These are phyloP conservation scores for Cavenderia fasciculata DNA, from an alignment of 78 protist species.

Conservation along the genomic window DNA sequence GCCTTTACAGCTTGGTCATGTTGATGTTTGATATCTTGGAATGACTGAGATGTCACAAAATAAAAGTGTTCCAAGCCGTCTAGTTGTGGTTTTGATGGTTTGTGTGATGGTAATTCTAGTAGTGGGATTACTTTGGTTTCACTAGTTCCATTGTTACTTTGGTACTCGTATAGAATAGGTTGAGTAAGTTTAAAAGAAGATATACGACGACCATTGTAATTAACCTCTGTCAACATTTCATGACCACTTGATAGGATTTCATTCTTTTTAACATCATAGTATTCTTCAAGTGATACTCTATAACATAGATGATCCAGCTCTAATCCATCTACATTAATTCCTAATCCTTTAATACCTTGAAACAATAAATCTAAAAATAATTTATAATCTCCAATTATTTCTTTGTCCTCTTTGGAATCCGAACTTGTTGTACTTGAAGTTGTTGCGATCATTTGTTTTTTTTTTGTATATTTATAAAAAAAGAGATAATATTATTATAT, in stretches of 20 bases:
- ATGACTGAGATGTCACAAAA: conserved; percentile 7
- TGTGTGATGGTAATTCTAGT: conserved; percentile 51
- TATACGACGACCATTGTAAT: conserved; percentile 35
- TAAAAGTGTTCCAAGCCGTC: conserved; percentile 60
- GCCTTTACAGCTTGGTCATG: not conserved
- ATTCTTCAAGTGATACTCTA: conserved; percentile 20
- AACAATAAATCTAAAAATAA: conserved; percentile 19
- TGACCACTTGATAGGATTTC: not conserved
- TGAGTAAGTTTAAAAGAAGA: conserved; percentile 3
- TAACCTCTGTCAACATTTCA: conserved; percentile 7
- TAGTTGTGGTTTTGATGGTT: not conserved
- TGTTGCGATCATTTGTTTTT: no score
- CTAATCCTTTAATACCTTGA: not conserved
- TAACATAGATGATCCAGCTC: conserved; percentile 57
- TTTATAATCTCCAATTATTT: conserved; percentile 63
- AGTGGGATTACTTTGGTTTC: not conserved
- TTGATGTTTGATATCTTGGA: not conserved
- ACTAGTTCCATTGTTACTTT: no score
- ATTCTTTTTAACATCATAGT: conserved; percentile 7
- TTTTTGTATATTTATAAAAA: no score
- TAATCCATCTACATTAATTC: not conserved
- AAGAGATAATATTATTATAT: no score
- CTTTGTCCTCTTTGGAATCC: not conserved
- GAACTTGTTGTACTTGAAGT: no score
- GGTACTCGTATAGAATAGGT: conserved; percentile 23